Conservation (phyloP, 2,329 filamentous ascomycete genomes). For the Paracoccidioides lutzii region DNA sequence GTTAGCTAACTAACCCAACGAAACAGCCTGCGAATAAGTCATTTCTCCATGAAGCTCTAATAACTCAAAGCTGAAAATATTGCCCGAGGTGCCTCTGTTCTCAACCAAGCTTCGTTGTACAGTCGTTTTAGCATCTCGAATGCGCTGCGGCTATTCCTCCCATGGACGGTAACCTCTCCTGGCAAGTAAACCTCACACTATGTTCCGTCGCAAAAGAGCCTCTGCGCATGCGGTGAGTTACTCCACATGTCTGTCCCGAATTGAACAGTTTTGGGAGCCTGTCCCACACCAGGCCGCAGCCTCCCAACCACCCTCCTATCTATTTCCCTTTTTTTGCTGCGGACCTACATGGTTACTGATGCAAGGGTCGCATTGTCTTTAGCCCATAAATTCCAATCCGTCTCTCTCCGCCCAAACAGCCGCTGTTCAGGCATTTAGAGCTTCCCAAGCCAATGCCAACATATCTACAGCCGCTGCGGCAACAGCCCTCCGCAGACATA, state of each 20-base stretch:
- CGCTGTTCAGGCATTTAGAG: conserved; percentile 68
- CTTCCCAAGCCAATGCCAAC: conserved; percentile 48
- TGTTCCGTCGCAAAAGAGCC: conserved; percentile 32
- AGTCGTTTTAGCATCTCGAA: background rate
- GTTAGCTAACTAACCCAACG: background rate
- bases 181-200: conserved; percentile 15
- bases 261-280: background rate
- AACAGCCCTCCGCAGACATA: conserved; percentile 65
- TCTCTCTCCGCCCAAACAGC: conserved; percentile 66
- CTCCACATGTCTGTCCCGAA: background rate
- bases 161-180: conserved; percentile 1
- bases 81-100: background rate
- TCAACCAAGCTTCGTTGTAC: background rate
- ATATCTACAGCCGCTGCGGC: conserved; percentile 79
- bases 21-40: background rate
- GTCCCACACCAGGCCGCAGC: background rate
- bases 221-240: conserved; percentile 31
- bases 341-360: background rate
- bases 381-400: conserved; percentile 53
- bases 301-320: background rate
- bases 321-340: background rate
- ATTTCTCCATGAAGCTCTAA: background rate
- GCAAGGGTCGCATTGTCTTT: background rate
- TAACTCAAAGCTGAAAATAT: background rate
- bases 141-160: conserved; percentile 2